These are phyloP conservation scores for Domatiomyces globalis DNA, from an alignment of 2,329 filamentous ascomycete species.

Conservation along the genomic window DNA sequence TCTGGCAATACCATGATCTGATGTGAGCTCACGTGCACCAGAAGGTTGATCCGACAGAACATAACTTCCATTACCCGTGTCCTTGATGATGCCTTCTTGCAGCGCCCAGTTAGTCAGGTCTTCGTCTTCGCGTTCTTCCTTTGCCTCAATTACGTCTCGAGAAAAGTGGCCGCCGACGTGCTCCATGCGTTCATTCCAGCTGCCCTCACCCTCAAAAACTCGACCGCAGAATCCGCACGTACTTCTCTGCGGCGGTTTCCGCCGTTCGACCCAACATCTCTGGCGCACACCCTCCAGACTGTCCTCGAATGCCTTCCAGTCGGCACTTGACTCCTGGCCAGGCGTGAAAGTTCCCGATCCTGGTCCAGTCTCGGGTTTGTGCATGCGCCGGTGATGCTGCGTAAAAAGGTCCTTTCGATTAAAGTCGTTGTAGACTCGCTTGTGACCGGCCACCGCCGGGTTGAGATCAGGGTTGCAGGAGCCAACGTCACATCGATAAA, in stretches of 20 bases:
- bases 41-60: conserved; percentile 17
- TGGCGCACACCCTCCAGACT: conserved; percentile 44
- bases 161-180: conserved; percentile 75
- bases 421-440: conserved; percentile 47
- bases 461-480: conserved; percentile 30
- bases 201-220: conserved; percentile 46
- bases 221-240: conserved; percentile 48
- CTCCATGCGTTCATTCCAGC: conserved; percentile 77
- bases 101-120: conserved; percentile 29
- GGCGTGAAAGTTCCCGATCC: conserved; percentile 10
- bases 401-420: conserved; percentile 88
- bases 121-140: conserved; percentile 33
- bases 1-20: conserved; percentile 6
- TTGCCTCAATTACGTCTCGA: conserved; percentile 24
- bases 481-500: conserved; percentile 63
- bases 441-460: conserved; percentile 12
- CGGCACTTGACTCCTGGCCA: conserved; percentile 14
- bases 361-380: conserved; percentile 33
- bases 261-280: conserved; percentile 45
- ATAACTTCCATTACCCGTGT: conserved; percentile 15
- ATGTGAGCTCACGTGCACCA: conserved; percentile 5
- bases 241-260: conserved; percentile 48
- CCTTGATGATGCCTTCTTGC: conserved; percentile 22
- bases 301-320: conserved; percentile 32
- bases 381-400: conserved; percentile 79